Percentiles rank a stretch among this genome's conserved stretches.
Conservation (phyloP, 1,284 basidiomycete species). For the Boletus semigastroideus region DNA sequence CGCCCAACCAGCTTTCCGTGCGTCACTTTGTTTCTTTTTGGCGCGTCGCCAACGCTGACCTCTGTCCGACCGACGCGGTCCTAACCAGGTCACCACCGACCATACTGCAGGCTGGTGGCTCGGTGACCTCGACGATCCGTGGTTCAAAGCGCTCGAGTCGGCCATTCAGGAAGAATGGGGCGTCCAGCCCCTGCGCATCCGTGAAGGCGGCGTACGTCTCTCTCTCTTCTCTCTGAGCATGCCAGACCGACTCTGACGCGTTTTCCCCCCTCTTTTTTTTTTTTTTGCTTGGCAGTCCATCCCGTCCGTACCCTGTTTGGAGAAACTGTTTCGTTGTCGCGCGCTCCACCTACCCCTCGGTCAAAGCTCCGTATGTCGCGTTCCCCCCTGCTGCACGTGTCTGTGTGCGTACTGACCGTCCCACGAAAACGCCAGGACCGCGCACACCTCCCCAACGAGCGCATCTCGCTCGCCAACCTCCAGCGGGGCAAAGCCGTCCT, state of each 20-base stretch:
- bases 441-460: slow-evolving; percentile 86
- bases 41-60: not conserved
- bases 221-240: not conserved
- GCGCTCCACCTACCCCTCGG: slow-evolving; percentile 90
- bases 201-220: slow-evolving; percentile 88
- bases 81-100: slow-evolving; percentile 66
- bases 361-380: slow-evolving; percentile 65
- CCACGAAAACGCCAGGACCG: slow-evolving; percentile 67
- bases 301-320: slow-evolving; percentile 89
- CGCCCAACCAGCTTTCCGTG: slow-evolving; percentile 75
- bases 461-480: slow-evolving; percentile 77
- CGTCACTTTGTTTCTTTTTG: slow-evolving; percentile 8
- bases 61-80: not conserved
- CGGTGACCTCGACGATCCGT: slow-evolving; percentile 77
- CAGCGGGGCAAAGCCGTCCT: slow-evolving; percentile 73
- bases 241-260: not conserved
- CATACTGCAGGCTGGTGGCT: slow-evolving; percentile 97
- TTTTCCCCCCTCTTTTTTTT: not conserved
- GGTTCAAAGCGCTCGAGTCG: slow-evolving; percentile 81
- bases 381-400: not conserved
- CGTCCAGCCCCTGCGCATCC: slow-evolving; percentile 79
- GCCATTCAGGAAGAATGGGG: slow-evolving; percentile 88
- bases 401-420: not conserved
- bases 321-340: slow-evolving; percentile 83
- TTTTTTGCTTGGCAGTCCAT: slow-evolving; percentile 52